Percentiles rank a stretch among this genome's conserved stretches.
Evolutionary conservation across 2,329 filamentous ascomycete genomes (phyloP).

Genomic region (Saccharata proteae): DNA sequence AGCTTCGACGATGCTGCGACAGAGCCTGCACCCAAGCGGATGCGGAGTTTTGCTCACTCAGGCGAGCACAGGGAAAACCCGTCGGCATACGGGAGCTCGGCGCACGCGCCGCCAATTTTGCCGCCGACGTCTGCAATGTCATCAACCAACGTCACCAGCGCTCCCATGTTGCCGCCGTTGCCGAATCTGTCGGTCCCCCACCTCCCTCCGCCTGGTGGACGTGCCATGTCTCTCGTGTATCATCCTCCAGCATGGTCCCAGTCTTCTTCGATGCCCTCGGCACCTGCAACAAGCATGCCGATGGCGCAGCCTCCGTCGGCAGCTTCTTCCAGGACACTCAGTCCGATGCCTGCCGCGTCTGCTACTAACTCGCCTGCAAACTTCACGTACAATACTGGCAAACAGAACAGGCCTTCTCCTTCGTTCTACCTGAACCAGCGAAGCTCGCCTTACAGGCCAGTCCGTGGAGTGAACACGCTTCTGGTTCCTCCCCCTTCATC

Average conservation of each 20-base stretch:
- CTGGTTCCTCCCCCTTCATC: conserved; percentile 74
- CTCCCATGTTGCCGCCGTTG: conserved; percentile 45
- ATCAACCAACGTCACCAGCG: no score
- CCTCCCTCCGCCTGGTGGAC: conserved; percentile 34
- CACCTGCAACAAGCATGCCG: conserved; percentile 12
- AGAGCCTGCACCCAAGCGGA: conserved; percentile 47
- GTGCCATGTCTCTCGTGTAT: conserved; percentile 70
- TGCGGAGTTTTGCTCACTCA: conserved; percentile 2
- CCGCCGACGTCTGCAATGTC: conserved; percentile 12
- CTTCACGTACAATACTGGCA: conserved; percentile 48
- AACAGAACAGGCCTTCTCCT: conserved; percentile 67
- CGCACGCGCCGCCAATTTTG: conserved; percentile 18
- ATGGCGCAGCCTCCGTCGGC: no score
- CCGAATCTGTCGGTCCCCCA: conserved; percentile 57
- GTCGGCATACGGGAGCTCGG: conserved; percentile 10
- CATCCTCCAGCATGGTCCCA: conserved; percentile 45
- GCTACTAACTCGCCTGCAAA: conserved; percentile 56
- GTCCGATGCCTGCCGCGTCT: conserved; percentile 39
- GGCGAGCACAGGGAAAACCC: conserved; percentile 2
- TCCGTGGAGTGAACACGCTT: conserved; percentile 81
- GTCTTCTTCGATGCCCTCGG: conserved; percentile 25
- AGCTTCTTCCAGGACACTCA: conserved; percentile 41
- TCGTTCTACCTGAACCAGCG: conserved; percentile 79
- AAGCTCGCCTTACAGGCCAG: conserved; percentile 83
- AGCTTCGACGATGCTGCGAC: conserved; percentile 42